Evolutionary conservation across 1,284 basidiomycete genomes (phyloP).

Genomic region (Stygiomarasmius scandens): DNA sequence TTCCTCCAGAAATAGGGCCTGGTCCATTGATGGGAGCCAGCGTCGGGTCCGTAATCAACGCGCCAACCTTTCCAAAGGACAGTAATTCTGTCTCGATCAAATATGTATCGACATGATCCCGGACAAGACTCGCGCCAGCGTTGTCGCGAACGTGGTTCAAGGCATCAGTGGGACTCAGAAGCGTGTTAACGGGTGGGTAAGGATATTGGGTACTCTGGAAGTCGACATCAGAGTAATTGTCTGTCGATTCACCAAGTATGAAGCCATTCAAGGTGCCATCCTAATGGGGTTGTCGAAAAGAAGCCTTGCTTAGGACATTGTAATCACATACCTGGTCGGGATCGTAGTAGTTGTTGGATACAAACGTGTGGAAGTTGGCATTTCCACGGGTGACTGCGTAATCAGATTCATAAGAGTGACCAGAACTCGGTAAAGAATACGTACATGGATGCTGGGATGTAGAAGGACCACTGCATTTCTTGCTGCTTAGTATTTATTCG

Average conservation of each 20-base stretch:
- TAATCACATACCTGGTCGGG: slow-evolving; percentile 27
- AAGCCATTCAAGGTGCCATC: slow-evolving; percentile 36
- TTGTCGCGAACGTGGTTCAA: slow-evolving; percentile 31
- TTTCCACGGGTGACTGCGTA: slow-evolving; percentile 38
- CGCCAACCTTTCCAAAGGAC: slow-evolving; percentile 36
- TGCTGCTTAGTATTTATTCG: neutral
- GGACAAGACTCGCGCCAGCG: slow-evolving; percentile 36
- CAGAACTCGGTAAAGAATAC: neutral
- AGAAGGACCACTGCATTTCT: slow-evolving; percentile 24
- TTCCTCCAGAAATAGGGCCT: slow-evolving; percentile 37
- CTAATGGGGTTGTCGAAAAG: too few relatives aligned
- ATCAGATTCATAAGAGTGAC: neutral
- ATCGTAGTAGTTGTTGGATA: slow-evolving; percentile 38
- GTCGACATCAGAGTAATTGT: slow-evolving; percentile 37
- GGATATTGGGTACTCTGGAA: slow-evolving; percentile 33
- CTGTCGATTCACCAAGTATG: slow-evolving; percentile 29
- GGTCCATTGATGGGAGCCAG: slow-evolving; percentile 33
- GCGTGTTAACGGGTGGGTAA: slow-evolving; percentile 34
- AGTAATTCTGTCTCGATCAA: slow-evolving; percentile 35
- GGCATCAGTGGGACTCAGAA: slow-evolving; percentile 34
- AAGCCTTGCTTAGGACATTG: neutral
- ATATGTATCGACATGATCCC: slow-evolving; percentile 36
- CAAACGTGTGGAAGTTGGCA: slow-evolving; percentile 38
- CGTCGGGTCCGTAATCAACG: slow-evolving; percentile 32
- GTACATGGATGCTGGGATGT: slow-evolving; percentile 31